These are phyloP conservation scores for Neospora caninum DNA, from an alignment of 169 alveolate species.

Conservation along the genomic window DNA sequence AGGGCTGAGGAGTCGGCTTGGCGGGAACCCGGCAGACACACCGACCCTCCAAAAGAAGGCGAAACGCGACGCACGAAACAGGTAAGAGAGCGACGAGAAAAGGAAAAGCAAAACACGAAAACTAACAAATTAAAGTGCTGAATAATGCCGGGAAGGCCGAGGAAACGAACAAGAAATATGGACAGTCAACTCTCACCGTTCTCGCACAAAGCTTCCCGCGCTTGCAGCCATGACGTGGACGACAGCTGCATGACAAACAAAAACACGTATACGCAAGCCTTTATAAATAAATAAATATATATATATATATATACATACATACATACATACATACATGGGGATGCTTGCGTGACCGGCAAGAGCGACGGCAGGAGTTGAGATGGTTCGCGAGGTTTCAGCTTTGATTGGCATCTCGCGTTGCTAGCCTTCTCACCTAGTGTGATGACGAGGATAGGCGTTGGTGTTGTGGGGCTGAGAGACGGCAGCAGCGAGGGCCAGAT, in stretches of 20 bases:
- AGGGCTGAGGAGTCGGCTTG: too few relatives aligned
- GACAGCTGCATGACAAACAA: constrained; percentile 7
- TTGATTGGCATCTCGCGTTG: too few relatives aligned
- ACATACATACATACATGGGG: not conserved
- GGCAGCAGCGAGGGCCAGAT: constrained; percentile 55
- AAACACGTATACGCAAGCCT: not conserved
- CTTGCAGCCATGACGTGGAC: constrained; percentile 33
- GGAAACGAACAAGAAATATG: not conserved
- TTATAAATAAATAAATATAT: not conserved
- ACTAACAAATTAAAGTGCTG: not conserved
- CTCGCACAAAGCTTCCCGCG: constrained; percentile 34
- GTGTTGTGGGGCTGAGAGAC: constrained; percentile 12
- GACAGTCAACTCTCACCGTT: not conserved
- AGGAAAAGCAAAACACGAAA: not conserved
- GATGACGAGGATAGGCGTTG: constrained; percentile 1
- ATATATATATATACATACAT: not conserved
- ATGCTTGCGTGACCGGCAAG: too few relatives aligned
- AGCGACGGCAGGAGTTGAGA: too few relatives aligned
- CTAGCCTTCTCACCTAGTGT: constrained; percentile 28
- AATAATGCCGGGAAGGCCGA: not conserved
- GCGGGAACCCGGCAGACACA: not conserved
- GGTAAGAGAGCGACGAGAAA: not conserved
- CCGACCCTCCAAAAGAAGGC: not conserved
- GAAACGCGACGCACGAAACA: not conserved
- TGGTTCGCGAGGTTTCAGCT: too few relatives aligned